These are phyloP conservation scores for Diaporthe vexans DNA, from an alignment of 2,329 filamentous ascomycete species.

Conservation along the genomic window DNA sequence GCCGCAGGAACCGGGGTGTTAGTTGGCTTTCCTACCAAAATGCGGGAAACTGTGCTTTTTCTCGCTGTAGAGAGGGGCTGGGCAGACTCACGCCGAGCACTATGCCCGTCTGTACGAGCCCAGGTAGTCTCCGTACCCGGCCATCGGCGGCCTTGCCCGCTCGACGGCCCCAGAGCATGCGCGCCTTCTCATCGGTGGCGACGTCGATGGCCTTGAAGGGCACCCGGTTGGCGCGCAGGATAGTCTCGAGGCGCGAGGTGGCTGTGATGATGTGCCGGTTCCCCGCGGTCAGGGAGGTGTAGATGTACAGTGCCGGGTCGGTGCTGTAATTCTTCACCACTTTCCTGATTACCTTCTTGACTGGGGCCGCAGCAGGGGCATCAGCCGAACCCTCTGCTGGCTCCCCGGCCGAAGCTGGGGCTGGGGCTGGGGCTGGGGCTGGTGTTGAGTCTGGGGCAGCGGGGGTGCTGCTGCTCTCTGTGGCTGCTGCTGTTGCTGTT, in stretches of 20 bases:
- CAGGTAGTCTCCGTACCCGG: constrained; percentile 83
- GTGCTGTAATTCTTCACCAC: constrained; percentile 57
- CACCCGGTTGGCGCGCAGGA: constrained; percentile 93
- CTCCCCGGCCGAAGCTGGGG: constrained; percentile 13
- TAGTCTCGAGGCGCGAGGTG: constrained; percentile 95
- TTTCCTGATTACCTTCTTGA: constrained; percentile 34
- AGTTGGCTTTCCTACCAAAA: neutral
- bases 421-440: constrained; percentile 4
- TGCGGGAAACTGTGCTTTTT: neutral
- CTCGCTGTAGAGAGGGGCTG: neutral
- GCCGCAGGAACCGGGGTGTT: neutral
- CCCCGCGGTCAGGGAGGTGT: constrained; percentile 94
- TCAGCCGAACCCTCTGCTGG: constrained; percentile 7
- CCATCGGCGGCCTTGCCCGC: constrained; percentile 78
- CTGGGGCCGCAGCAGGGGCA: constrained; percentile 19
- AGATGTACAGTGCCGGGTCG: constrained; percentile 88
- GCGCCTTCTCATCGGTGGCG: constrained; percentile 89
- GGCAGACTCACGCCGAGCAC: constrained; percentile 82
- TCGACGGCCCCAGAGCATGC: constrained; percentile 89
- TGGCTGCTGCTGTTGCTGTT: constrained; percentile 13
- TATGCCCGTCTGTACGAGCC: constrained; percentile 86
- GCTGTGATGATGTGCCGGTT: constrained; percentile 97
- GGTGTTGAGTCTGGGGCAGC: constrained; percentile 22
- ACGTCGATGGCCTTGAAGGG: constrained; percentile 94
- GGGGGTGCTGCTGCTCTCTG: constrained; percentile 22